Conservation (phyloP, 768 basidiomycete species). For the Guyanaporus albipodus region DNA sequence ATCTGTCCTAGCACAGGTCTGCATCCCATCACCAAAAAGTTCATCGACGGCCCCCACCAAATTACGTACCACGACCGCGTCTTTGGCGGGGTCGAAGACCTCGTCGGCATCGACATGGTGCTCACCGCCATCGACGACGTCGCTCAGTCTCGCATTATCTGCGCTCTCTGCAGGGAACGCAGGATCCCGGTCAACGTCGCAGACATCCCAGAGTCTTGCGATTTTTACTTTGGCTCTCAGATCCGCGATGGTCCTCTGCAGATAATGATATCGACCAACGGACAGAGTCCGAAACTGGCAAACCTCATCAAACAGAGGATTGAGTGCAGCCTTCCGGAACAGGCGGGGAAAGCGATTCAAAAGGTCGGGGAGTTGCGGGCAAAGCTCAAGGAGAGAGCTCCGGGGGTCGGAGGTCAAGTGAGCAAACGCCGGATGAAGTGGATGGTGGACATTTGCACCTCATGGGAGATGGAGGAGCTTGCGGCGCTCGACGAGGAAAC, state of each 20-base stretch:
- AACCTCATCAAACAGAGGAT: constrained; percentile 73
- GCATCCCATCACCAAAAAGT: constrained; percentile 50
- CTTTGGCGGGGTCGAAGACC: constrained; percentile 63
- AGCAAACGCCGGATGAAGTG: constrained; percentile 84
- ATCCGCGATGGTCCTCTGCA: constrained; percentile 88
- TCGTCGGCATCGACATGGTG: constrained; percentile 76
- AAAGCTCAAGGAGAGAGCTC: constrained; percentile 73
- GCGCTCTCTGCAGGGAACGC: constrained; percentile 56
- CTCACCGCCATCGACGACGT: constrained; percentile 91
- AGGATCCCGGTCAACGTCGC: constrained; percentile 92
- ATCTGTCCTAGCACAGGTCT: constrained; percentile 69
- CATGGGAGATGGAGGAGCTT: constrained; percentile 83
- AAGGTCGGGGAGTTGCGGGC: constrained; percentile 72
- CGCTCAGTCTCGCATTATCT: constrained; percentile 67
- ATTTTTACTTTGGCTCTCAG: constrained; percentile 97
- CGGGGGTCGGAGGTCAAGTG: constrained; percentile 74
- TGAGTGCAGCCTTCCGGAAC: constrained; percentile 61
- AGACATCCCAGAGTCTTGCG: constrained; percentile 92
- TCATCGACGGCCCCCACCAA: constrained; percentile 42
- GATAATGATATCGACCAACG: constrained; percentile 94
- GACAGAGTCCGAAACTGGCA: constrained; percentile 88
- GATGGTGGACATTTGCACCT: constrained; percentile 85
- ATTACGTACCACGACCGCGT: constrained; percentile 70
- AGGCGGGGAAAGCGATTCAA: constrained; percentile 74
- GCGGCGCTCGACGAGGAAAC: constrained; percentile 59